Percentiles rank a stretch among this genome's conserved stretches.
Evolutionary conservation across 495 filamentous ascomycete genomes (phyloP).

Genomic region (Lichina pygmaea): DNA sequence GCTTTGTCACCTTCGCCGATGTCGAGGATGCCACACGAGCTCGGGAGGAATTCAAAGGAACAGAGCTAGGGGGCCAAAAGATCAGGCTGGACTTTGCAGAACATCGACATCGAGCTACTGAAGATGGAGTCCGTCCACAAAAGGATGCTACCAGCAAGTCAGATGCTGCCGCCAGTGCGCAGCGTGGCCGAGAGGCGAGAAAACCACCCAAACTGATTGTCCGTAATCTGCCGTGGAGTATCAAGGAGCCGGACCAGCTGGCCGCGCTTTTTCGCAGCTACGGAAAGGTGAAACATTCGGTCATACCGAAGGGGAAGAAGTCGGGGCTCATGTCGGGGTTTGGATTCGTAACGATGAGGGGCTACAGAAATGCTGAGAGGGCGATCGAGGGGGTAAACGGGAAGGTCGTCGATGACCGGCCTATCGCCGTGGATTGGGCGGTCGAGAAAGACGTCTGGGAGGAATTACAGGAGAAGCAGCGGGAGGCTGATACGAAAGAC

Average conservation of each 20-base stretch:
- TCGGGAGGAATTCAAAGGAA: constrained; percentile 46
- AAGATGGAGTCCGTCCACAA: constrained; percentile 14
- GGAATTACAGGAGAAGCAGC: constrained; percentile 17
- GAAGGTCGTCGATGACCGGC: constrained; percentile 64
- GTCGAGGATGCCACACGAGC: constrained; percentile 67
- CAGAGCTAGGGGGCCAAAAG: constrained; percentile 46
- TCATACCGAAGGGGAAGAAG: constrained; percentile 42
- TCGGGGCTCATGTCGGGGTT: constrained; percentile 50
- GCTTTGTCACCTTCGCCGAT: constrained; percentile 92
- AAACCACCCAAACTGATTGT: constrained; percentile 70
- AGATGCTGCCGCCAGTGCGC: constrained; percentile 18
- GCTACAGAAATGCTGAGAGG: constrained; percentile 75
- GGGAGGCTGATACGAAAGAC: constrained; percentile 5
- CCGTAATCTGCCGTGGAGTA: constrained; percentile 85
- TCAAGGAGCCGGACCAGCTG: constrained; percentile 63
- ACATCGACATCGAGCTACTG: constrained; percentile 36
- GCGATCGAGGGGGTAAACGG: constrained; percentile 69
- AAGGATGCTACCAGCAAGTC: not conserved
- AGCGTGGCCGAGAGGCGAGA: constrained; percentile 27
- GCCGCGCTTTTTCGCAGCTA: constrained; percentile 51
- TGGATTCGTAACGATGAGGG: constrained; percentile 73
- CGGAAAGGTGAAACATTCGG: constrained; percentile 66
- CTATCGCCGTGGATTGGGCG: constrained; percentile 82
- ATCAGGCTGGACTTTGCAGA: constrained; percentile 74
- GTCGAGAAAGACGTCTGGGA: constrained; percentile 80